phyloP scores from a whole-genome alignment of 2,329 filamentous ascomycete genomes.

The Kalaharituber pfeilii region DNA sequence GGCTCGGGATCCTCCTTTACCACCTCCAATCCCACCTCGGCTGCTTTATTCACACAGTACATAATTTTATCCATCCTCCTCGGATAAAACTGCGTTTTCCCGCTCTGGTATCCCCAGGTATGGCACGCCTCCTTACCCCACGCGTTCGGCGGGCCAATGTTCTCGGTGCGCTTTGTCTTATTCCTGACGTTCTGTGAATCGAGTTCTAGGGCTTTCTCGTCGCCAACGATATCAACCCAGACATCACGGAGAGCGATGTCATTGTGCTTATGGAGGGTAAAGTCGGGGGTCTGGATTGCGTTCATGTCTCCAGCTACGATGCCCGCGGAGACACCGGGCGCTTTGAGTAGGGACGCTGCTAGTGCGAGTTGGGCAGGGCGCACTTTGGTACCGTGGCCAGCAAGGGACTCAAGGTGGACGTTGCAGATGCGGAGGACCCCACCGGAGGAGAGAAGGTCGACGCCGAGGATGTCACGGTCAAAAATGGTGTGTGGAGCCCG shows the following conservation, averaged over 20 bases:
- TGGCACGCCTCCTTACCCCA: background rate
- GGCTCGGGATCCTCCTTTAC: background rate
- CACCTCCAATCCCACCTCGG: background rate
- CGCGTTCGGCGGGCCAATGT: background rate
- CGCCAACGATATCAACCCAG: background rate
- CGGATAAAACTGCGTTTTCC: background rate
- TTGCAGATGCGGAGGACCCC: background rate
- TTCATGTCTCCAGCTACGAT: background rate
- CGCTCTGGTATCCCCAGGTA: background rate
- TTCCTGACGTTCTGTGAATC: background rate
- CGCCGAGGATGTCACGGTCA: background rate
- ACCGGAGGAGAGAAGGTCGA: background rate
- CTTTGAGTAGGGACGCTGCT: background rate
- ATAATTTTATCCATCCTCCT: constrained; percentile 1
- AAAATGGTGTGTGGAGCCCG: background rate
- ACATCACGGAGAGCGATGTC: background rate
- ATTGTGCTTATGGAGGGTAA: background rate
- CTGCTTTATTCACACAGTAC: background rate
- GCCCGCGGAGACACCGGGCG: background rate
- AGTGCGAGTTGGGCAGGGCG: background rate
- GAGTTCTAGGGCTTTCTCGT: background rate
- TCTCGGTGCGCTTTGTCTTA: background rate
- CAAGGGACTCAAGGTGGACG: background rate
- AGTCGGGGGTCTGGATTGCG: background rate
- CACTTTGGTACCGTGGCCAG: background rate